Conservation (phyloP, 495 filamentous ascomycete species). For the Aspergillus bridgeri region DNA sequence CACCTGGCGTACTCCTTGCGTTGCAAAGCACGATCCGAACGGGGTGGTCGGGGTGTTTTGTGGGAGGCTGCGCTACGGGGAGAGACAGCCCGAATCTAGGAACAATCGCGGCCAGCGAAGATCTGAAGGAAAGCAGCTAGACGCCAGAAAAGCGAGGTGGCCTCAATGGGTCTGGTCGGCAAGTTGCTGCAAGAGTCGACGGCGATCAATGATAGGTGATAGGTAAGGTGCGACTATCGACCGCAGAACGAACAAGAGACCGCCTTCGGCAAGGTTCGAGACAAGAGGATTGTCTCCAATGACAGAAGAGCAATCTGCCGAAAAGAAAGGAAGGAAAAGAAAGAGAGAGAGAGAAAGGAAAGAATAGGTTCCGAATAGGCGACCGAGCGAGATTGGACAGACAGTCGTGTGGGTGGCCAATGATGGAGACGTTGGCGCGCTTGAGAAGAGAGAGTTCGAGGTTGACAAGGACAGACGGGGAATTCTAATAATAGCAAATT, state of each 20-base stretch:
- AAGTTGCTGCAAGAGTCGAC: neutral
- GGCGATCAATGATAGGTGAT: slow-evolving; percentile 7
- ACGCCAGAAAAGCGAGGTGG: slow-evolving; percentile 15
- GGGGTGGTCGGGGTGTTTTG: neutral
- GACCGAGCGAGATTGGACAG: neutral
- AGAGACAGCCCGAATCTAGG: neutral
- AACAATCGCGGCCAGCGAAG: neutral
- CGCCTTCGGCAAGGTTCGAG: slow-evolving; percentile 1
- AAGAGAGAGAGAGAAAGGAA: neutral
- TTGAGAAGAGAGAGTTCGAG: slow-evolving; percentile 13
- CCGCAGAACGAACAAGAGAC: neutral
- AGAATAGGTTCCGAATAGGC: neutral
- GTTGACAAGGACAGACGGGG: slow-evolving; percentile 26
- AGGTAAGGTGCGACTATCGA: slow-evolving; percentile 9
- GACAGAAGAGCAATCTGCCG: neutral
- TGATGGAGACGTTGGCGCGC: slow-evolving; percentile 12
- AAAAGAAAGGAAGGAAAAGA: neutral
- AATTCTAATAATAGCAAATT: slow-evolving; percentile 41
- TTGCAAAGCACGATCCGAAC: slow-evolving; percentile 16
- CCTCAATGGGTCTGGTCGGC: slow-evolving; percentile 10
- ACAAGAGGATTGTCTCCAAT: neutral
- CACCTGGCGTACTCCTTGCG: slow-evolving; percentile 22
- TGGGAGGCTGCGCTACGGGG: slow-evolving; percentile 5
- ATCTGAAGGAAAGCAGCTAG: slow-evolving; percentile 1
- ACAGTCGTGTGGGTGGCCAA: slow-evolving; percentile 6